Base-by-base conservation (phyloP, 2,329 filamentous ascomycete genomes). In the Aspergillus awamori region DNA sequence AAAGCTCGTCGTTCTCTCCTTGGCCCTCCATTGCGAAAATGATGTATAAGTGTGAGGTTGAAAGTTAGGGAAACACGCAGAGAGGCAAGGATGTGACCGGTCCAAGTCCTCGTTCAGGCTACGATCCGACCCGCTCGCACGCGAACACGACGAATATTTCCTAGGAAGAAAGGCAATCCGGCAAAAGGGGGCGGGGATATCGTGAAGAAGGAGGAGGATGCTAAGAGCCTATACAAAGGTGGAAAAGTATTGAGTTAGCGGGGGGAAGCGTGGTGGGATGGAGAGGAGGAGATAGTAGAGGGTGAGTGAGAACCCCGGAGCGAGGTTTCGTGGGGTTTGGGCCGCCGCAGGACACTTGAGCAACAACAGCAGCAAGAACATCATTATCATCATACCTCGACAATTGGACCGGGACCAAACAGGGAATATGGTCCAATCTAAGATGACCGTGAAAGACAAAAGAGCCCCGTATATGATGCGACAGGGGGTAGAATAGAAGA, bases 1-100 rank as follows among this genome's bases (percentile, higher is more conserved):
- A 99, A 75, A 99, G 93, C 89, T 98, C 96, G 83, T 99, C 95
- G 80, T 90, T 96, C 84, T 94, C 88, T 81, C 89, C 91, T 79
- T 89, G 86, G 82, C 89, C 90, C 83, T 97, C 92, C 94, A 98
- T 98, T 79, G 80, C 85, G 86, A 81, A 78, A 74, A 73, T 63
- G 60, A 59, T 68, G 53, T 63, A 63, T 67, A 43, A 53, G 17
- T 57, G 48, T 59, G 58, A 64, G 63, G 51, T 69, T 64, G 68
- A 66, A 66, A 57, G 60, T 49, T 65, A 60, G 66, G 65, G 59
- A 62, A 36, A 64, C 43, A 57, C 69, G 63, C 52, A 64, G 66
- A 67, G 68, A 71, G 69, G 63, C 63, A 57, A 65, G 61, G 65
- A 70, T 69, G 63, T 67, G 69, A 65, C 67, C 60, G 68, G 67